Evolutionary conservation across 1,284 basidiomycete genomes (phyloP).

Genomic region (Exsudoporus floridanus): DNA sequence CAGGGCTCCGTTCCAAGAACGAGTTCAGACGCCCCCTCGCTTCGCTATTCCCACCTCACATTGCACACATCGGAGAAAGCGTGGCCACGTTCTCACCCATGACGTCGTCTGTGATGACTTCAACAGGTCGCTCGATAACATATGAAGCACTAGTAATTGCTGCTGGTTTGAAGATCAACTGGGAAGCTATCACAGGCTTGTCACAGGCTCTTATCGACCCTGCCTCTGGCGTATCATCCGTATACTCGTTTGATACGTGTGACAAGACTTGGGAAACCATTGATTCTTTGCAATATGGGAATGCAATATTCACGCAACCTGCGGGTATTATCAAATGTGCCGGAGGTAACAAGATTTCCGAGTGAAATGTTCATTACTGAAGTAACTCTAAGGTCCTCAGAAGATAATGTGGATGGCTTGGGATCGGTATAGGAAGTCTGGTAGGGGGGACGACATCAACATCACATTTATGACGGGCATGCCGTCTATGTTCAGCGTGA

Average conservation of each 20-base stretch:
- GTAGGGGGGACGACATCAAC: conserved; percentile 58
- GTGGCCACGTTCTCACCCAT: conserved; percentile 78
- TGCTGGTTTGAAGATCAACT: conserved; percentile 86
- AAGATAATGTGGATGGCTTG: conserved; percentile 97
- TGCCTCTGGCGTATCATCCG: conserved; percentile 84
- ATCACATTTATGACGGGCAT: conserved; percentile 91
- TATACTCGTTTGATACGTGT: conserved; percentile 87
- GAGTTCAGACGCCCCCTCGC: conserved; percentile 68
- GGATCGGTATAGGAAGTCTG: conserved; percentile 67
- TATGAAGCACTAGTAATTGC: conserved; percentile 92
- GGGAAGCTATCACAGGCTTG: conserved; percentile 77
- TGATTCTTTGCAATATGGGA: conserved; percentile 70
- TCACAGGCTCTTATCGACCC: conserved; percentile 76
- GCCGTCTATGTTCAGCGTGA: conserved; percentile 90
- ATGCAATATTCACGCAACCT: conserved; percentile 95
- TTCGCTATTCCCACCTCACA: conserved; percentile 71
- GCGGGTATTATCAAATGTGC: conserved; percentile 95
- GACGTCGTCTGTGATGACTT: conserved; percentile 71
- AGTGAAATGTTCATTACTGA: conserved; percentile 3
- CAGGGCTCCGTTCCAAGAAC: conserved; percentile 74
- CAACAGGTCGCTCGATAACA: conserved; percentile 66
- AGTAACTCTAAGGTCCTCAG: conserved; percentile 64
- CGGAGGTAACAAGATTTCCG: conserved; percentile 57
- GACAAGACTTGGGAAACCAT: conserved; percentile 88
- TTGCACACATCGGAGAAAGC: conserved; percentile 73